Conservation (phyloP, 495 filamentous ascomycete species). For the Viridothelium virens region DNA sequence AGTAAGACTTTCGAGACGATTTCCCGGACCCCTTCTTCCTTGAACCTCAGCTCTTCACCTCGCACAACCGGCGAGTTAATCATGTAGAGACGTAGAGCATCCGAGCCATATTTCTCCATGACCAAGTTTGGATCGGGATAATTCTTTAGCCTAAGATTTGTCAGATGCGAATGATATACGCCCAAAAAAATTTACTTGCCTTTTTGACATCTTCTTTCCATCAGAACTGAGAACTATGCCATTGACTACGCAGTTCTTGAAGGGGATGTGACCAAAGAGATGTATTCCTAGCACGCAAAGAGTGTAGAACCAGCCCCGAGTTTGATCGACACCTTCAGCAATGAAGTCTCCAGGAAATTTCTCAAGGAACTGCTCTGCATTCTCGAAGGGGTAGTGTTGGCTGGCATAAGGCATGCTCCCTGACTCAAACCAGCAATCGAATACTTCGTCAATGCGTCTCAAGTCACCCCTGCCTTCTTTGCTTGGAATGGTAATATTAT, state of each 20-base stretch:
- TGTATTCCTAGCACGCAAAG: slow-evolving; percentile 83
- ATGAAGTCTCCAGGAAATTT: slow-evolving; percentile 95
- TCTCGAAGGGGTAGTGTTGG: slow-evolving; percentile 87
- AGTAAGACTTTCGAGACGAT: slow-evolving; percentile 90
- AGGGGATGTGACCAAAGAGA: slow-evolving; percentile 80
- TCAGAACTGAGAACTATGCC: slow-evolving; percentile 93
- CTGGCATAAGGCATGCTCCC: slow-evolving; percentile 96
- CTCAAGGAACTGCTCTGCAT: slow-evolving; percentile 63
- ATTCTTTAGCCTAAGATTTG: slow-evolving; percentile 58
- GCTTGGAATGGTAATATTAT: slow-evolving; percentile 92
- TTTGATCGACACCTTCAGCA: slow-evolving; percentile 90
- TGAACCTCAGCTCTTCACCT: slow-evolving; percentile 84
- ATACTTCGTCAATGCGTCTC: slow-evolving; percentile 79
- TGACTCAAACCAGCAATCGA: slow-evolving; percentile 95
- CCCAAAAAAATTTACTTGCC: slow-evolving; percentile 25
- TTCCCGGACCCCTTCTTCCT: slow-evolving; percentile 89
- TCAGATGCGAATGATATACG: too few species aligned
- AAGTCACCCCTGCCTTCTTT: slow-evolving; percentile 80
- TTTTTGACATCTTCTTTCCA: slow-evolving; percentile 99
- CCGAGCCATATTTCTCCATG: slow-evolving; percentile 84
- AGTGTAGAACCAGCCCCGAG: slow-evolving; percentile 97
- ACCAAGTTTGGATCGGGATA: slow-evolving; percentile 85
- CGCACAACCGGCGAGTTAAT: slow-evolving; percentile 97
- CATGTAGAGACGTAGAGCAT: slow-evolving; percentile 87
- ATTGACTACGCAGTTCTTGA: slow-evolving; percentile 95